A percentile compares a stretch with the other conserved stretches of the same genome.
Conservation (phyloP, 305 asterid genomes). For the Rubia balearica region DNA sequence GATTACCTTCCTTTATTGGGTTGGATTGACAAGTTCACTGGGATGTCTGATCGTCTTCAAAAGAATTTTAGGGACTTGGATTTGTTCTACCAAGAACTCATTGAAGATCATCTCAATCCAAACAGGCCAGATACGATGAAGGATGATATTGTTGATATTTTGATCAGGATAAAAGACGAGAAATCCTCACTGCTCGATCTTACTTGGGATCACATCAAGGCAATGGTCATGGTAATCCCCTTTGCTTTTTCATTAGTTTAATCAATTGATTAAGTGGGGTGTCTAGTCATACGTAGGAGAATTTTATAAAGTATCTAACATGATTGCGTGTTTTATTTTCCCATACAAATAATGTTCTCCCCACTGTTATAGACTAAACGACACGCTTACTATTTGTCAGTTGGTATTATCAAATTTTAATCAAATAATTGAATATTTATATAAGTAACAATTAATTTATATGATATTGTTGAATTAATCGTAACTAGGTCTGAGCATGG, state of each 20-base stretch:
- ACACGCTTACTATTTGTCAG: too few species aligned
- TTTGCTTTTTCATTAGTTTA: background rate
- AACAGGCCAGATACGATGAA: slow-evolving; percentile 7
- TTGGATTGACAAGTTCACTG: slow-evolving; percentile 22
- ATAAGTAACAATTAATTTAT: too few species aligned
- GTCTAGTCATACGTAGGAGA: too few species aligned
- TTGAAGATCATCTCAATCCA: slow-evolving; percentile 20
- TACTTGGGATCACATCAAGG: slow-evolving; percentile 7
- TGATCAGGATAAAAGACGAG: background rate
- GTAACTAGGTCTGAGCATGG: too few species aligned
- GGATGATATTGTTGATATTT: background rate
- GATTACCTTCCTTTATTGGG: slow-evolving; percentile 19
- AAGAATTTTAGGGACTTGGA: slow-evolving; percentile 22
- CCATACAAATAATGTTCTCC: too few species aligned
- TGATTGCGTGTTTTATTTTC: too few species aligned
- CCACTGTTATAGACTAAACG: accelerated
- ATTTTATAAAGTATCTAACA: too few species aligned
- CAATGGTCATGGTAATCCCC: slow-evolving; percentile 2
- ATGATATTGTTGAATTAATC: too few species aligned
- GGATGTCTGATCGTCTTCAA: slow-evolving; percentile 16
- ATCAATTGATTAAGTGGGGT: background rate
- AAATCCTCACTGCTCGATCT: background rate
- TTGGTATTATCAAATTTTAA: too few species aligned
- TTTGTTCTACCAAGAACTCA: slow-evolving; percentile 18
- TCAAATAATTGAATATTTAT: too few species aligned